Base-by-base conservation (phyloP, 305 asterid genomes). In the Plantago coronopus region DNA sequence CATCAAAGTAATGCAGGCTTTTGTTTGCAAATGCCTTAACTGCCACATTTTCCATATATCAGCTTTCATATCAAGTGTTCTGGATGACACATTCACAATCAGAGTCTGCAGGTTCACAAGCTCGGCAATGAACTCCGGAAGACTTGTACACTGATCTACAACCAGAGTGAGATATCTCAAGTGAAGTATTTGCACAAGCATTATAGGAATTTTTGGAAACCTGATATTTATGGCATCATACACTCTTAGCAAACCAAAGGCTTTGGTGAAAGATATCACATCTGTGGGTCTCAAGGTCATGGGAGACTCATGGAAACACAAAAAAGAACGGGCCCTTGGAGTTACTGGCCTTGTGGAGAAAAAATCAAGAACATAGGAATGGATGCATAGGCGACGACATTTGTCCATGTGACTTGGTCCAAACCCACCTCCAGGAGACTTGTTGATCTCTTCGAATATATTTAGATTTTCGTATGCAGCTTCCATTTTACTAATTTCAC, bases 131-230 rank as follows among this genome's bases (percentile, higher is more conserved):
- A 17, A 6, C 0, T 47, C 51, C 4, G 51, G 51, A 47, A 47
- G 51, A 44, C 15, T 15, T 18, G n/a, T 44, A 18, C 5, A 44
- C 6, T 17, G 2, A 9, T 44, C 48, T 44, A 44, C 48, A 10
- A 44, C 48, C 17, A 44, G 48, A 18, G 48, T 44, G 48, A 44
- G 17, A 44, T 44, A 44, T 44, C 48, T 44, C 48, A 44, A 44
- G 48, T 44, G 48, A 18, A 44, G 48, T 14, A 44, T 17, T 14
- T 44, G 15, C 15, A 44, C 3, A 12, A 44, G 48, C 18, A 14
- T 44, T 44, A 5, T 2, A 9, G 48, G 48, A 14, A 44, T 14
- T 44, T 44, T 44, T 1, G 48, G 48, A 44, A 44, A 44, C 15
- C 17, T 44, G 3, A 44, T 44, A 44, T 44, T 27, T n/a, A n/a